A percentile compares a stretch with the other conserved stretches of the same genome.
Conservation (phyloP, 176 grass and related monocot species). For the Olyra latifolia region DNA sequence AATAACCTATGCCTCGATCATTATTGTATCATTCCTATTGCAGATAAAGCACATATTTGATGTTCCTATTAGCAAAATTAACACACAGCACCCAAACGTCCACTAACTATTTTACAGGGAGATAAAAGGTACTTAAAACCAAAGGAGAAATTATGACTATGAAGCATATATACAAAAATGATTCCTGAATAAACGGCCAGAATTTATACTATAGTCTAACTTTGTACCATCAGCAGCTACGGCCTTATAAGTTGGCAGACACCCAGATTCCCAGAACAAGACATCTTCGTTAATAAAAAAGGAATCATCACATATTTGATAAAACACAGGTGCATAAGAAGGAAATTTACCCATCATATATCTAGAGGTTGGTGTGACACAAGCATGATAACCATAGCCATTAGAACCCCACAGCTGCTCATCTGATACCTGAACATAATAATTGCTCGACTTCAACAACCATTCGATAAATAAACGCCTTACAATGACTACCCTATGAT, state of each 20-base stretch:
- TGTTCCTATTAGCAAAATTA: conserved; percentile 6
- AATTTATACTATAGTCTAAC: not conserved
- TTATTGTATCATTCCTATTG: not conserved
- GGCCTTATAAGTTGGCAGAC: not conserved
- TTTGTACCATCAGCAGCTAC: conserved; percentile 5
- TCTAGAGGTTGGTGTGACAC: conserved; percentile 70
- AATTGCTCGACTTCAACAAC: not conserved
- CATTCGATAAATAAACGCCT: not conserved
- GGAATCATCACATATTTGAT: not conserved
- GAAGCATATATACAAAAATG: not conserved
- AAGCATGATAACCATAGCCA: conserved; percentile 68
- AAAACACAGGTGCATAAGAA: conserved; percentile 4
- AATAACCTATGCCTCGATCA: not conserved
- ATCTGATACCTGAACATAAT: conserved; percentile 47
- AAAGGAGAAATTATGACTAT: not conserved
- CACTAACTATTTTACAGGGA: not conserved
- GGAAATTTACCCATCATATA: conserved; percentile 61
- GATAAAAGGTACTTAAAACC: conserved; percentile 7
- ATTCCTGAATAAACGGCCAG: not conserved
- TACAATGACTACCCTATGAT: not conserved
- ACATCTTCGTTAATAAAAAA: conserved; percentile 9
- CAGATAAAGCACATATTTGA: conserved; percentile 13
- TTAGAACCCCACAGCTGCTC: conserved; percentile 66
- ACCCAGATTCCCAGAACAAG: not conserved
- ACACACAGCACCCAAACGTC: not conserved